Percentiles rank a stretch among this genome's conserved stretches.
Conservation (phyloP, 2,329 filamentous ascomycete genomes). For the Domatiomyces globalis region DNA sequence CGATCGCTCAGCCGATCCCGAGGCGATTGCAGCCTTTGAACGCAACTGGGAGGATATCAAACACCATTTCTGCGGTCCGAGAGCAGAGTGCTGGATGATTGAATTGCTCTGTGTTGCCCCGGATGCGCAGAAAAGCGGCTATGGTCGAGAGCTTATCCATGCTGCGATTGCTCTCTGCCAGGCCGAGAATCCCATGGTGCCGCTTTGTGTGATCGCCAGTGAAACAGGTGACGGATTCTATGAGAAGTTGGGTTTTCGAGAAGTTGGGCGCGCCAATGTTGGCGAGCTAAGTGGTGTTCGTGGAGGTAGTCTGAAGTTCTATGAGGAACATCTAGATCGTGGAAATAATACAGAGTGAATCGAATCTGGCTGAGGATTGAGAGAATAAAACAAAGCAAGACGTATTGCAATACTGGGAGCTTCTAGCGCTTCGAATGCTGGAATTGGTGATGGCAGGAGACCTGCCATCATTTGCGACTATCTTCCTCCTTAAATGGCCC, state of each 20-base stretch:
- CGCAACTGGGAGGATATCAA: conserved; percentile 21
- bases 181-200: conserved; percentile 25
- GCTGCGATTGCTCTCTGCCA: conserved; percentile 25
- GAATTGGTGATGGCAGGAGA: not conserved
- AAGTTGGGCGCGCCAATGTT: conserved; percentile 22
- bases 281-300: conserved; percentile 21
- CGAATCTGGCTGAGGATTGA: not conserved
- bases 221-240: conserved; percentile 28
- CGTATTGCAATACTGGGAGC: conserved; percentile 1
- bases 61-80: conserved; percentile 17
- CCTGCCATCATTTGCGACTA: no score
- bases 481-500: no score
- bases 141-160: conserved; percentile 25
- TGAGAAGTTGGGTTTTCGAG: conserved; percentile 21
- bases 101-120: conserved; percentile 27
- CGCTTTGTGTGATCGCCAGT: conserved; percentile 27
- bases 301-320: conserved; percentile 24
- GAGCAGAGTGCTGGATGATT: conserved; percentile 27
- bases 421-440: conserved; percentile 1
- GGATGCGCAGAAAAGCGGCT: conserved; percentile 23
- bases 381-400: not conserved
- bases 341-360: no score
- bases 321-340: conserved; percentile 4
- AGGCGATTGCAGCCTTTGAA: conserved; percentile 15
- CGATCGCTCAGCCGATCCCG: not conserved